phyloP scores from a whole-genome alignment of 306 rosid species.

The Prosopis cineraria region DNA sequence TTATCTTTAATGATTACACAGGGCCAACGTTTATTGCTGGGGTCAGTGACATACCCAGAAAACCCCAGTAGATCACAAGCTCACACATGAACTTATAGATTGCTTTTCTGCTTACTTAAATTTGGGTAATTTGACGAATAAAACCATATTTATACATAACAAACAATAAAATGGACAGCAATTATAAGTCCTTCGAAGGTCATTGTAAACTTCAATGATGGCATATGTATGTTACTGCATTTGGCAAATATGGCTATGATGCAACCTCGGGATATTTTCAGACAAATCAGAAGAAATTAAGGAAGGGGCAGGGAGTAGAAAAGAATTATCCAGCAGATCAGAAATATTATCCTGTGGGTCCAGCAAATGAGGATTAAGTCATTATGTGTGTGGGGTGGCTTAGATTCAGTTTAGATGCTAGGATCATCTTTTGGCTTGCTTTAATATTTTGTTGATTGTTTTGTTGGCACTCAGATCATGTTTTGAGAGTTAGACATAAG shows the following conservation, averaged over 20 bases:
- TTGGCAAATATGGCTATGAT: not conserved
- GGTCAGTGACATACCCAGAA: not conserved
- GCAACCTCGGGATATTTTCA: no score
- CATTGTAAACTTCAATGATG: not conserved
- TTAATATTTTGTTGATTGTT: no score
- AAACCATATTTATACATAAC: not conserved
- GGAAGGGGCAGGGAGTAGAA: no score
- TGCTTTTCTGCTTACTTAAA: not conserved
- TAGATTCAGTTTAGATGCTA: no score
- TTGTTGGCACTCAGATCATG: no score
- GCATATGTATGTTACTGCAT: not conserved
- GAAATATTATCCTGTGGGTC: no score
- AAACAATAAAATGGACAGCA: not conserved
- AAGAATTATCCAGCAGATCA: no score
- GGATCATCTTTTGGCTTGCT: no score
- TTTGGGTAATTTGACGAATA: not conserved
- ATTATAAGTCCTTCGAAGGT: conserved; percentile 1
- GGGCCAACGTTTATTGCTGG: not conserved
- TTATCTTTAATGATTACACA: not conserved
- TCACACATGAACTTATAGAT: not conserved
- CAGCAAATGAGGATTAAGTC: no score
- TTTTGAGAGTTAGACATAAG: no score
- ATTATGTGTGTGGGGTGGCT: no score
- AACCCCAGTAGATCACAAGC: not conserved
- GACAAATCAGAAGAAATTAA: no score